Percentiles rank a stretch among this genome's conserved stretches.
Conservation (phyloP, 2,329 filamentous ascomycete genomes). For the Aspergillus transmontanensis region DNA sequence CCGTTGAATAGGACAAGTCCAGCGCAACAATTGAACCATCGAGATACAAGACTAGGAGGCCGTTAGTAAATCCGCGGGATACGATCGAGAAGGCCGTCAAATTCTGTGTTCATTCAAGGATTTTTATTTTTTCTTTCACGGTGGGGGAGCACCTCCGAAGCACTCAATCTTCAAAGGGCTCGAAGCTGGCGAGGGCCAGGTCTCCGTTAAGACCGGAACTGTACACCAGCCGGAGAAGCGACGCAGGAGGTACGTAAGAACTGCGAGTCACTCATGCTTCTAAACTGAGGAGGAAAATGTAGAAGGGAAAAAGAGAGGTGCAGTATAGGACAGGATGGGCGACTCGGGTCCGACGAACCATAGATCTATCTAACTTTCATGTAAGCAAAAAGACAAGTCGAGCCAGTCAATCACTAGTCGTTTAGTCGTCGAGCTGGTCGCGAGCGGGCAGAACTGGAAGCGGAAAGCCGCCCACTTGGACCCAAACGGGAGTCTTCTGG, state of each 20-base stretch:
- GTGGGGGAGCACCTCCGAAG: constrained; percentile 10
- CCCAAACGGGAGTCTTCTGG: background rate
- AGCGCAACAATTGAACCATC: constrained; percentile 23
- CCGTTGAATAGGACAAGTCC: constrained; percentile 23
- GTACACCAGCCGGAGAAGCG: constrained; percentile 17
- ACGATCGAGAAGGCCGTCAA: background rate
- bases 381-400: constrained; percentile 12
- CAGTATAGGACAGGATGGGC: background rate
- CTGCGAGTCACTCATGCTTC: constrained; percentile 24
- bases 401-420: constrained; percentile 2
- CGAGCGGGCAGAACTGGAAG: constrained; percentile 17
- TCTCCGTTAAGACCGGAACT: constrained; percentile 27
- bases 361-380: constrained; percentile 12
- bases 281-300: background rate
- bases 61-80: background rate
- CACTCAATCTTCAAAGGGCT: constrained; percentile 5
- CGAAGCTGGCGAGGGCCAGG: constrained; percentile 19
- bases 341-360: constrained; percentile 16
- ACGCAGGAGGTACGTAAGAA: constrained; percentile 12
- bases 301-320: background rate
- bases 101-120: background rate
- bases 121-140: background rate
- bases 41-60: constrained; percentile 12
- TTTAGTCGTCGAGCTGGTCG: constrained; percentile 1
- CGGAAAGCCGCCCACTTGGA: constrained; percentile 21